Evolutionary conservation across 2,329 filamentous ascomycete species (phyloP), one percentile per base, ranked within the genome.

Genomic region (Colletotrichum echinochloae): DNA sequence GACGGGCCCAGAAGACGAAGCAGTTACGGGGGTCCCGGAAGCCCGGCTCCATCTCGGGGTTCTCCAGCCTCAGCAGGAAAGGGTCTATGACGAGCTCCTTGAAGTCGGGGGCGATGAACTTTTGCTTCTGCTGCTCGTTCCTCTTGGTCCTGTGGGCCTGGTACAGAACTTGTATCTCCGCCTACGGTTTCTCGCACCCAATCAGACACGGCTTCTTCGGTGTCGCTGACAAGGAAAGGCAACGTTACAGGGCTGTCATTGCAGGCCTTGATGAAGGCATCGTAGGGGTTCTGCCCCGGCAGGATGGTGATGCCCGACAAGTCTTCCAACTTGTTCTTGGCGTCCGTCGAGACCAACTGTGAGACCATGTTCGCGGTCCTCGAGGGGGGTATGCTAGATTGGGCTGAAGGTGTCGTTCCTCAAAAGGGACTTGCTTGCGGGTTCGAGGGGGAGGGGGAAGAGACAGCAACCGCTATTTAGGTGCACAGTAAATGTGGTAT

Each of bases 1-100:
- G 95, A 8, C 95, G 87, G 4, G 93, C 94, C 94, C 94, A 98
- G 77, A 98, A 91, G 0, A 94, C 93, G 14, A 98, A 85, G 78
- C 95, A 97, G 76, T 97, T 87, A 49, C 95, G 86, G 51, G 89
- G 88, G 78, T 98, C 95, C 61, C 85, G 79, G 78, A 92, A 97
- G 1, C 88, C 89, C 1, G 90, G 91, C 73, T 93, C 87, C 44
- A 91, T 81, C 1, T 86, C 80, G 1, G 87, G 87, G 52, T 91
- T 86, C 74, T 91, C 87, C 39, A 97, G 82, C 65, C 91, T 90
- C 60, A 90, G 83, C 1, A 98, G 86, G 65, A 94, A 90, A 2
- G 91, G 89, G 77, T 98, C 95, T 61, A 95, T 86, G 59, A 89
- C 88, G 75, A 97, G 88, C 67, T 92, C 92, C 1, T 84, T 77